Base-by-base conservation (phyloP, 73 alveolate species). In the Breviolum minutum region DNA sequence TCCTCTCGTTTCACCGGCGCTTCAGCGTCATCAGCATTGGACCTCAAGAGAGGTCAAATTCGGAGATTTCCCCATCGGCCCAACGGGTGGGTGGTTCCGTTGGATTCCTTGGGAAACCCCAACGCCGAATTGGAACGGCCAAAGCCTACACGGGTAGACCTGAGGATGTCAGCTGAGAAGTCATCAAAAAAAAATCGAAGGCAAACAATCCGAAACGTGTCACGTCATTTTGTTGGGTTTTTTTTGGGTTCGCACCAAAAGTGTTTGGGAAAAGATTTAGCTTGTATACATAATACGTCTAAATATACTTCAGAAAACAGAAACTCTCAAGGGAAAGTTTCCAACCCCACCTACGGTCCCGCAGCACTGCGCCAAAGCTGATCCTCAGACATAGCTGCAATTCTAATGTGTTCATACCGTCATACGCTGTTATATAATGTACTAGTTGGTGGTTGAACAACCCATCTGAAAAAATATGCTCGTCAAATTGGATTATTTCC, bases 321-420 rank as follows among this genome's bases (percentile, higher is more conserved):
- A 8, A 71, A 8, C 81, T 20, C 81, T 71, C 26, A 30, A n/a
- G 13, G 40, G 13, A 71, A 20, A 11, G 81, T 8, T 71, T 71
- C 10, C 10, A 17, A 26, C 14, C 61, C n/a, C 60, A 66, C 95
- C 95, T 88, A 20, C 96, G 86, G 27, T 90, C 96, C 30, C 96
- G 96, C 87, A 90, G 64, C 14, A 90, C 96, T 60, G 96, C 96
- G 22, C 96, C 96, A 10, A 90, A 74, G 86, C 80, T 69, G 71
- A 90, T 74, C 95, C 95, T 88, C 32, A 29, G 95, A 19, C n/a
- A 64, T 71, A 71, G 12, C 26, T 71, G 9, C 29, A 40, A 40
- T 3, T 40, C 54, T 40, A 40, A 3, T 2, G 54, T 3, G 54
- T 40, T 40, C 54, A 40, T 40, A 40, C 54, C 54, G 54, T 40